Evolutionary conservation across 1,139 yeast species (phyloP), one percentile per base, ranked within the genome.

Genomic region (Debaryomyces sp.): DNA sequence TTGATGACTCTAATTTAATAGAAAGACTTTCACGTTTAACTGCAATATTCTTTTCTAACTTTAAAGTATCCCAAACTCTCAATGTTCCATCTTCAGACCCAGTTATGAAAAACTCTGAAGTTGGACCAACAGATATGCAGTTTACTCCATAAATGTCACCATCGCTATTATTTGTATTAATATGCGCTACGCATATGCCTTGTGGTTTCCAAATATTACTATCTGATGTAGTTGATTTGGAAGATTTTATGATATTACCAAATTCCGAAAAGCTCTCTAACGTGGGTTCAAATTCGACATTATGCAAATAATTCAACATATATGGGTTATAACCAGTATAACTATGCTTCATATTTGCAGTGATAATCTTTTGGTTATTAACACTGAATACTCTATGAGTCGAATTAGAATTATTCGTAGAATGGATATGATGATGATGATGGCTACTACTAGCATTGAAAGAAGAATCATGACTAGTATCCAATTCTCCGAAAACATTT

Each of bases 61-160:
- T 80, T 12, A 71, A 62, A 1, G 85, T 68, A 58, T 90, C 96
- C 98, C 98, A 94, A 0, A 94, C 67, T 54, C 82, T 85, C 41
- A 94, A 60, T 2, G 70, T 59, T 0, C 98, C 97, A 43, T 79
- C 77, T 41, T 84, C 86, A 4, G 95, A 88, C 3, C 92, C 96
- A 1, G 95, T 85, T 2, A 90, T 71, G 55, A 94, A 85, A 57
- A 81, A 87, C 36, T 80, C 80, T 18, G 82, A 78, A 39, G 86
- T 83, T 0, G 90, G 87, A 12, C 84, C 72, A 0, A 81, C 79
- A 3, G 77, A 79, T 8, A 91, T 66, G 40, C 85, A 71, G 23
- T 77, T 84, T 10, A 91, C 71, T 1, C 70, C 70, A 49, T 71
- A 77, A 6, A 67, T 62, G 1, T 55, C 54, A 2, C 61, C 60